Percentiles rank a stretch among this genome's conserved stretches.
Conservation (phyloP, 164 flowering plant species). For the Vitis riparia region DNA sequence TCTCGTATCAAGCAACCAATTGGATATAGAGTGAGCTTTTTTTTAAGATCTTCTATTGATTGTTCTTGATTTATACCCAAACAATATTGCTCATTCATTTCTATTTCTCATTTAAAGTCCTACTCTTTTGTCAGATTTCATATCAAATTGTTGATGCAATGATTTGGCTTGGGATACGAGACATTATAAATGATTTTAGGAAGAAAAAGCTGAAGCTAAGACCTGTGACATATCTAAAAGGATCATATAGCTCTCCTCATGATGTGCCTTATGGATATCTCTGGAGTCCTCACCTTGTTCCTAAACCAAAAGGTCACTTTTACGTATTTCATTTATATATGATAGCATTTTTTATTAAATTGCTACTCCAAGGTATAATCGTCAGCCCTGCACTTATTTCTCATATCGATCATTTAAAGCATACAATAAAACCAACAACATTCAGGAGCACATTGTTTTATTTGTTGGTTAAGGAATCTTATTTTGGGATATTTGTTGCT, state of each 20-base stretch:
- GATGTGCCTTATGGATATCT: conserved; percentile 41
- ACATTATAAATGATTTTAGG: conserved; percentile 38
- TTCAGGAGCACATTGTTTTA: too few relatives aligned
- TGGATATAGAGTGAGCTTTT: conserved; percentile 33
- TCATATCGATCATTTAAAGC: too few relatives aligned
- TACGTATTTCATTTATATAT: not conserved
- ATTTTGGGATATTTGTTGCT: too few relatives aligned
- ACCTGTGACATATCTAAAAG: conserved; percentile 36
- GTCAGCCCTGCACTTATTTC: too few relatives aligned
- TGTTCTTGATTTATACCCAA: not conserved
- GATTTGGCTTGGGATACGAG: conserved; percentile 48
- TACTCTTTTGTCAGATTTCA: conserved; percentile 28
- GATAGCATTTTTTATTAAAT: not conserved
- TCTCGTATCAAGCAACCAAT: conserved; percentile 38
- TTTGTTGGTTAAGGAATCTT: too few relatives aligned
- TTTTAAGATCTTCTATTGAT: not conserved
- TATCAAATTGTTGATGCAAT: conserved; percentile 42
- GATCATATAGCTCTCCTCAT: conserved; percentile 22
- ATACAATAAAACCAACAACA: too few relatives aligned
- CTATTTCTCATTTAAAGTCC: conserved; percentile 2
- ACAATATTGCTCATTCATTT: not conserved
- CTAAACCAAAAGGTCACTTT: conserved; percentile 38
- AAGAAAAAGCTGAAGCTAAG: conserved; percentile 40
- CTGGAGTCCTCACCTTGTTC: conserved; percentile 47
- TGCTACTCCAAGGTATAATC: not conserved